These are phyloP conservation scores for Ustilago loliicola DNA, from an alignment of 1,284 basidiomycete species.

Conservation along the genomic window DNA sequence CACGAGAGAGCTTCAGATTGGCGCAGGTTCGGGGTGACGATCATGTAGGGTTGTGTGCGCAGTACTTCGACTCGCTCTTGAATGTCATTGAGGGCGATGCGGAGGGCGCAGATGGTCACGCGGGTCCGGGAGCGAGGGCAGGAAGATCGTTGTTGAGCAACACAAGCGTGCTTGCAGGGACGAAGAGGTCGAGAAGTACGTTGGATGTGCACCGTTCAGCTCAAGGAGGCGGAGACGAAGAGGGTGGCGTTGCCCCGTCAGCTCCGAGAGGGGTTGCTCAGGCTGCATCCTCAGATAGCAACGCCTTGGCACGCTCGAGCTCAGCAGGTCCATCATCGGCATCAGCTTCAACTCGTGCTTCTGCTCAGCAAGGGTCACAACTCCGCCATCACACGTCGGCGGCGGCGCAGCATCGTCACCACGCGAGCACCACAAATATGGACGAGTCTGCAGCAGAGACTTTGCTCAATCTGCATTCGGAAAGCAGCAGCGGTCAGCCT, in stretches of 20 bases:
- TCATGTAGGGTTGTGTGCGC: conserved; percentile 47
- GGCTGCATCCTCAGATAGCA: conserved; percentile 6
- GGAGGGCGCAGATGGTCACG: background rate
- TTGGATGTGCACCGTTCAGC: conserved; percentile 15
- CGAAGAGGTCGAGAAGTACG: conserved; percentile 38
- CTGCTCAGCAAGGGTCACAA: conserved; percentile 1
- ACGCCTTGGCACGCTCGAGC: conserved; percentile 8
- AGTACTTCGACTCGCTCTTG: conserved; percentile 49
- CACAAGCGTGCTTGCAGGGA: conserved; percentile 23
- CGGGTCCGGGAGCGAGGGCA: conserved; percentile 10
- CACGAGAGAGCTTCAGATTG: conserved; percentile 34
- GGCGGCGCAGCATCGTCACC: conserved; percentile 5
- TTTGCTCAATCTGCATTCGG: conserved; percentile 46
- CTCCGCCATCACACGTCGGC: background rate
- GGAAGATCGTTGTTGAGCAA: conserved; percentile 26
- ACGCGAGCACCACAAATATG: conserved; percentile 26
- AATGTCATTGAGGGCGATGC: conserved; percentile 48
- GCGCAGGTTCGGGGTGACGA: conserved; percentile 41
- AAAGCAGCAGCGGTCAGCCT: conserved; percentile 12
- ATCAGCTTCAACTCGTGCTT: background rate
- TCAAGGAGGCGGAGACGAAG: conserved; percentile 5
- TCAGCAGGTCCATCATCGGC: conserved; percentile 16
- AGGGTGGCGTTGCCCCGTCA: background rate
- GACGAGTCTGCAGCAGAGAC: conserved; percentile 46
- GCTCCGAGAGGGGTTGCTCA: conserved; percentile 17